These are phyloP conservation scores for Phaeophleospora eucalypticola DNA, from an alignment of 2,329 filamentous ascomycete genomes.

Conservation along the genomic window DNA sequence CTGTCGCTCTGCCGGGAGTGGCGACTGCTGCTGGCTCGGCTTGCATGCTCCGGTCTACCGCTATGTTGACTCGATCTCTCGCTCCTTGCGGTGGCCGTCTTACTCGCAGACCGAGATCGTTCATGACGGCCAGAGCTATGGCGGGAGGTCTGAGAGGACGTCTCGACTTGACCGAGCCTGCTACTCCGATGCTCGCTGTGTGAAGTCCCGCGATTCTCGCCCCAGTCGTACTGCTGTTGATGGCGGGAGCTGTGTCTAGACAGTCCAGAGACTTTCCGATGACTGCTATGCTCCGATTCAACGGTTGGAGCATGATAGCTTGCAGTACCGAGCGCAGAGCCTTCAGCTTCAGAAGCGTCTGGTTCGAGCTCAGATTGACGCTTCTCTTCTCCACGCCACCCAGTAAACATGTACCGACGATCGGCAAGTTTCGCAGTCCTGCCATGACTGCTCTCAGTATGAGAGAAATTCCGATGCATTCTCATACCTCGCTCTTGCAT, in stretches of 20 bases:
- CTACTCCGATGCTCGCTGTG: not conserved
- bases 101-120: too few species aligned
- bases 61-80: not conserved
- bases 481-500: conserved; percentile 20
- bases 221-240: not conserved
- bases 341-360: not conserved
- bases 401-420: conserved; percentile 13
- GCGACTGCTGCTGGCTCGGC: not conserved
- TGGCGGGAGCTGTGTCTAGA: not conserved
- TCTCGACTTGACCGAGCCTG: not conserved
- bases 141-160: not conserved
- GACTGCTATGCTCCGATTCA: conserved; percentile 8
- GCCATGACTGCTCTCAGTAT: conserved; percentile 19
- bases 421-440: conserved; percentile 10
- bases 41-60: not conserved
- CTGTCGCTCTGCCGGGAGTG: too few species aligned
- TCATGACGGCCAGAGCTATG: too few species aligned
- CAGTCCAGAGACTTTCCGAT: not conserved
- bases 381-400: conserved; percentile 10
- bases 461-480: conserved; percentile 19
- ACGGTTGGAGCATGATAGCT: conserved; percentile 6
- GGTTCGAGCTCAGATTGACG: conserved; percentile 4
- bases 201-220: not conserved
- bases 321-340: not conserved
- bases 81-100: not conserved